A percentile compares a stretch with the other conserved stretches of the same genome.
These are phyloP conservation scores for Globisporangium lucens DNA, from an alignment of 352 stramenopile species.

Conservation along the genomic window DNA sequence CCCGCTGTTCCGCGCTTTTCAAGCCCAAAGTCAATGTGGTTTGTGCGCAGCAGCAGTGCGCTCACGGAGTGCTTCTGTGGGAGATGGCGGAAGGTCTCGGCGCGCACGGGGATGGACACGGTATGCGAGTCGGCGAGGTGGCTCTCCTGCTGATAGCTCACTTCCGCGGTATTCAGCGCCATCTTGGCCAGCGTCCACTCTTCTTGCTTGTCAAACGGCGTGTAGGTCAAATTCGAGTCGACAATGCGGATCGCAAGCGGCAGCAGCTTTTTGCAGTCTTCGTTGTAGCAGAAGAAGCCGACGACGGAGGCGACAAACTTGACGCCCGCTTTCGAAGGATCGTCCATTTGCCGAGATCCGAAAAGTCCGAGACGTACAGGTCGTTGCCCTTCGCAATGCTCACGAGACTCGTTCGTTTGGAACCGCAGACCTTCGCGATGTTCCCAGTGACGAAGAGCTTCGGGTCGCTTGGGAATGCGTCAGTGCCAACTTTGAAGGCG, in stretches of 20 bases:
- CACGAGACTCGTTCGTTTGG: constrained; percentile 11
- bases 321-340: constrained; percentile 11
- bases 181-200: constrained; percentile 31
- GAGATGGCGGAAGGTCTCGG: constrained; percentile 29
- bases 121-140: background rate
- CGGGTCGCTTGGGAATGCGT: constrained; percentile 22
- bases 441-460: constrained; percentile 23
- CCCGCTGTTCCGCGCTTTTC: constrained; percentile 29
- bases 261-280: constrained; percentile 26
- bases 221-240: constrained; percentile 45
- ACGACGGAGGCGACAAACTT: constrained; percentile 45
- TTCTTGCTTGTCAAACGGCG: constrained; percentile 27
- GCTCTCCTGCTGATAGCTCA: background rate
- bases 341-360: constrained; percentile 31
- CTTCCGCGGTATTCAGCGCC: constrained; percentile 36
- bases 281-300: constrained; percentile 40
- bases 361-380: constrained; percentile 40
- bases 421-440: constrained; percentile 30
- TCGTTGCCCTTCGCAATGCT: constrained; percentile 7
- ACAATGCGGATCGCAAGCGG: constrained; percentile 41
- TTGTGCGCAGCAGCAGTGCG: constrained; percentile 31
- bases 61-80: constrained; percentile 28
- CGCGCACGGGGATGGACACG: background rate
- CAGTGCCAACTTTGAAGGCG: constrained; percentile 8
- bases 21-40: constrained; percentile 40